Conservation (phyloP, 2,329 filamentous ascomycete species). For the Magnaporthales sp. region DNA sequence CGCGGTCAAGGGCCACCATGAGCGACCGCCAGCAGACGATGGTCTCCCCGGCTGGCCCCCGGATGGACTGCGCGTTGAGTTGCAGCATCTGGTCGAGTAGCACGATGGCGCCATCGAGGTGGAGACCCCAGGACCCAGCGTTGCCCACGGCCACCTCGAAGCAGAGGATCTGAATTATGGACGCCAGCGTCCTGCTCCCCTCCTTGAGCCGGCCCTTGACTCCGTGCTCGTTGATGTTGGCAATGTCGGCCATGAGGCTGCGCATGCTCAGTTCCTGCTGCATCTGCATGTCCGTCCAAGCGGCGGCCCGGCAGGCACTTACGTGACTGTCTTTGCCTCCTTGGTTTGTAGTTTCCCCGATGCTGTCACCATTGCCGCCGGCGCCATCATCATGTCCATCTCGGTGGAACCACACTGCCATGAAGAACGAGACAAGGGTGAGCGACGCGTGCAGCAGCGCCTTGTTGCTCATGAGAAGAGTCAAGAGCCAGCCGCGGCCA, state of each 20-base stretch:
- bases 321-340: background rate
- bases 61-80: slow-evolving; percentile 16
- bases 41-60: slow-evolving; percentile 2
- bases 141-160: slow-evolving; percentile 26
- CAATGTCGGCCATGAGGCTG: slow-evolving; percentile 19
- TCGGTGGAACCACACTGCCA: slow-evolving; percentile 17
- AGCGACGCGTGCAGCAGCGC: slow-evolving; percentile 48
- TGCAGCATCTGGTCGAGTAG: slow-evolving; percentile 26
- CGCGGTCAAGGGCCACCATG: slow-evolving; percentile 13
- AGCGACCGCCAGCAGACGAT: slow-evolving; percentile 14
- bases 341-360: background rate
- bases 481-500: slow-evolving; percentile 53
- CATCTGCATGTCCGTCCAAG: slow-evolving; percentile 15
- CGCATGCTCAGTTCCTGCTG: slow-evolving; percentile 21
- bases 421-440: slow-evolving; percentile 47
- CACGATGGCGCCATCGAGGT: slow-evolving; percentile 30
- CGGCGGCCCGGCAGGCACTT: slow-evolving; percentile 12
- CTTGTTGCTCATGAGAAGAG: slow-evolving; percentile 46
- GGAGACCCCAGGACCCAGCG: slow-evolving; percentile 29
- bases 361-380: background rate
- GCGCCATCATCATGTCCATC: background rate
- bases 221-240: slow-evolving; percentile 17
- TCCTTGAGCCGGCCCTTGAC: slow-evolving; percentile 17
- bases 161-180: slow-evolving; percentile 31
- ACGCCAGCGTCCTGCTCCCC: slow-evolving; percentile 23